Conservation (phyloP, 352 stramenopile species). For the Globisporangium polare region DNA sequence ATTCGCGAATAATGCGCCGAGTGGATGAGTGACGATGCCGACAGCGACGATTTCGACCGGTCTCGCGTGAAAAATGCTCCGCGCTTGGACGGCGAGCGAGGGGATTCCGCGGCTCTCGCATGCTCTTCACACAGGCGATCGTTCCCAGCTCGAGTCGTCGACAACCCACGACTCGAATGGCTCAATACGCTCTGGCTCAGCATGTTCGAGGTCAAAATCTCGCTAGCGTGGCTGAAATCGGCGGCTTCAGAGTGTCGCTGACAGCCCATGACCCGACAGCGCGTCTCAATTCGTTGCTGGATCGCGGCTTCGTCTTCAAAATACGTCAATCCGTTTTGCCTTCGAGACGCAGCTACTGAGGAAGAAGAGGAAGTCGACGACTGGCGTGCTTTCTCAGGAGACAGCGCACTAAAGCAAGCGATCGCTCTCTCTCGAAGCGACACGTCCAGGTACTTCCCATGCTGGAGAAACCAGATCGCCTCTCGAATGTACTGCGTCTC, state of each 20-base stretch:
- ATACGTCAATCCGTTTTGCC: conserved; percentile 28
- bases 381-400: neutral
- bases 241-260: conserved; percentile 8
- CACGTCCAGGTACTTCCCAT: conserved; percentile 39
- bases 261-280: conserved; percentile 54
- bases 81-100: conserved; percentile 31
- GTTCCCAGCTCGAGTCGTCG: conserved; percentile 3
- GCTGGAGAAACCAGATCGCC: conserved; percentile 57
- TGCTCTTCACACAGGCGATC: conserved; percentile 35
- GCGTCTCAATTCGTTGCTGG: conserved; percentile 34
- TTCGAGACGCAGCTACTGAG: neutral
- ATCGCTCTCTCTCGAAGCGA: conserved; percentile 25
- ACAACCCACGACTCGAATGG: conserved; percentile 5
- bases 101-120: conserved; percentile 14
- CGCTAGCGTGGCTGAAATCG: conserved; percentile 17
- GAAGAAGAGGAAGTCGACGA: neutral
- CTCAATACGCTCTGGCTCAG: conserved; percentile 13
- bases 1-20: conserved; percentile 43
- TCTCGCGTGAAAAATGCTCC: conserved; percentile 22
- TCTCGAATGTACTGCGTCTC: conserved; percentile 64
- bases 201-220: conserved; percentile 23
- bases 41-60: conserved; percentile 18
- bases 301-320: conserved; percentile 40
- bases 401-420: conserved; percentile 3
- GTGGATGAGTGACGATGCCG: conserved; percentile 29